These are phyloP conservation scores for Penicillium sp. DNA, from an alignment of 2,329 filamentous ascomycete genomes.

Conservation along the genomic window DNA sequence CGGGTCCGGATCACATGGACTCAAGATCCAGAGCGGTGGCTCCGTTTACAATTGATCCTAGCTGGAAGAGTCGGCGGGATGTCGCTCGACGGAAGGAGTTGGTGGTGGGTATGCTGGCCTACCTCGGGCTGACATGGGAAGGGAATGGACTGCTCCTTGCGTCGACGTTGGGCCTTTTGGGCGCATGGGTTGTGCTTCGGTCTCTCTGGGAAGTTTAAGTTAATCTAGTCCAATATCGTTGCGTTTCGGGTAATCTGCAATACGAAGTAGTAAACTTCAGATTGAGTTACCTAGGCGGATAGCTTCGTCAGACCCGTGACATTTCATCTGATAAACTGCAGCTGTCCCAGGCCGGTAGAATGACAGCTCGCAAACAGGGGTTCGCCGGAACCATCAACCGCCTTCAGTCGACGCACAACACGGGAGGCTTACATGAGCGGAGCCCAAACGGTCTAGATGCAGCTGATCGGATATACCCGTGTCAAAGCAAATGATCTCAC, in stretches of 20 bases:
- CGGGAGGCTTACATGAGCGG: slow-evolving; percentile 16
- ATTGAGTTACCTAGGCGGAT: neutral
- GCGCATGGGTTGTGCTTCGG: slow-evolving; percentile 42
- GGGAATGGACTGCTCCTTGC: slow-evolving; percentile 43
- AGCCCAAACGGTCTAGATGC: slow-evolving; percentile 16
- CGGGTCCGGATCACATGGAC: slow-evolving; percentile 26
- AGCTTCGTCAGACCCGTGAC: neutral
- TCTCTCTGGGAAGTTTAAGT: slow-evolving; percentile 28
- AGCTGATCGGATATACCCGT: neutral
- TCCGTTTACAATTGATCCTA: slow-evolving; percentile 55
- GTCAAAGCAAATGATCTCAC: neutral
- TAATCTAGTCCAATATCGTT: neutral
- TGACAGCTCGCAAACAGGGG: neutral
- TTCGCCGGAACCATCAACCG: neutral
- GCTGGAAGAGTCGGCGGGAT: slow-evolving; percentile 53
- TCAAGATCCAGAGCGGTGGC: slow-evolving; percentile 42
- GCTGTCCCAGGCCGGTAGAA: neutral
- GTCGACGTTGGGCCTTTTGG: slow-evolving; percentile 36
- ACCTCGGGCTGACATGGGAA: slow-evolving; percentile 49
- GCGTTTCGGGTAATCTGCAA: neutral
- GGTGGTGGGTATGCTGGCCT: slow-evolving; percentile 55
- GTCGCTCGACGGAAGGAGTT: slow-evolving; percentile 57
- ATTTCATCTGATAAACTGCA: slow-evolving; percentile 6
- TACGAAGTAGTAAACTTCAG: neutral
- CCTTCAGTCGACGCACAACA: neutral